These are phyloP conservation scores for Calocybe indica DNA, from an alignment of 768 basidiomycete genomes.

Conservation along the genomic window DNA sequence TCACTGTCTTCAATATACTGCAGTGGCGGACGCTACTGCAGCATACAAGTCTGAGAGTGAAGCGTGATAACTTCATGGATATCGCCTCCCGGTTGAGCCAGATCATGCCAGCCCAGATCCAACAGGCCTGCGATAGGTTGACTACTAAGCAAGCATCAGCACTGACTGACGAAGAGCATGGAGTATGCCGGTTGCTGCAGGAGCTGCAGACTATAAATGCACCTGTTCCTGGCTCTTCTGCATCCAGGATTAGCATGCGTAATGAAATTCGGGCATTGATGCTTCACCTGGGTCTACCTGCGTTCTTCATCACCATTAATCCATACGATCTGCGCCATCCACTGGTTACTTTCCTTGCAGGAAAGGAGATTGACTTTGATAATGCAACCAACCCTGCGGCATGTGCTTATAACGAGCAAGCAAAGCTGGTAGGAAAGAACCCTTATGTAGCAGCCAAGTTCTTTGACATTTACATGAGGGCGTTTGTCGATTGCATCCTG, in stretches of 20 bases:
- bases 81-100: neutral
- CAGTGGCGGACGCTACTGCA: constrained; percentile 24
- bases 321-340: constrained; percentile 36
- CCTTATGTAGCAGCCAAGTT: constrained; percentile 31
- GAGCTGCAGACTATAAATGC: constrained; percentile 14
- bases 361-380: constrained; percentile 28
- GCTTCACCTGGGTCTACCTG: constrained; percentile 25
- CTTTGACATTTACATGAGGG: constrained; percentile 33
- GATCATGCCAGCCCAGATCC: no score
- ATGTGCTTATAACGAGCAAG: constrained; percentile 21
- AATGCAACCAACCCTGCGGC: constrained; percentile 18
- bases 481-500: constrained; percentile 24
- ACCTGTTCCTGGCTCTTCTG: constrained; percentile 23
- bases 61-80: constrained; percentile 15
- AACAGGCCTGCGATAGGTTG: neutral
- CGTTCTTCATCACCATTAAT: constrained; percentile 38
- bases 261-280: constrained; percentile 34
- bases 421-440: constrained; percentile 28
- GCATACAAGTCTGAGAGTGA: constrained; percentile 25
- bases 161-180: constrained; percentile 22
- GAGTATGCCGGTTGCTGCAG: constrained; percentile 15
- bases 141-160: no score
- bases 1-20: constrained; percentile 34
- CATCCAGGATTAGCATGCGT: constrained; percentile 13
- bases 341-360: constrained; percentile 30